A percentile compares a stretch with the other conserved stretches of the same genome.
These are phyloP conservation scores for Backusella parvicylindrica DNA, from an alignment of 192 early-diverging fungal genomes.

Conservation along the genomic window DNA sequence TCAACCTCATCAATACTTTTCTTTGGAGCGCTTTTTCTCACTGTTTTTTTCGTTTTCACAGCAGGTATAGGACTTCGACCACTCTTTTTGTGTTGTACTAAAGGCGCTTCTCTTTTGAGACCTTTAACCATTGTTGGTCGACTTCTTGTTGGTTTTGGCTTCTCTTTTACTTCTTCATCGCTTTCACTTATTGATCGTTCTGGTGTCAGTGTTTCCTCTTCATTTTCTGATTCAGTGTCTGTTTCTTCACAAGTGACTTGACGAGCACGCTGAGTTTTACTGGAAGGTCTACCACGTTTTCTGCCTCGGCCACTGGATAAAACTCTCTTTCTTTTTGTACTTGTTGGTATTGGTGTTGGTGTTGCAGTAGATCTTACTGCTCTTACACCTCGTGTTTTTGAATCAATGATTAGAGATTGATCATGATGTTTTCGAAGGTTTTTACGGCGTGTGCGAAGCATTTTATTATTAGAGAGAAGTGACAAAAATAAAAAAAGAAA, in stretches of 20 bases:
- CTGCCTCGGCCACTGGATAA: neutral
- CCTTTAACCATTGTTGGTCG: neutral
- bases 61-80: neutral
- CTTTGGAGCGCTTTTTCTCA: neutral
- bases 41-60: neutral
- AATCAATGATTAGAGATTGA: neutral
- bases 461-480: too few species aligned
- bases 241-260: neutral
- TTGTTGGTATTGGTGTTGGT: neutral
- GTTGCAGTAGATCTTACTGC: neutral
- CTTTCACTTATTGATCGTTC: neutral
- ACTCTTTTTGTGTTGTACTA: neutral
- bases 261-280: neutral
- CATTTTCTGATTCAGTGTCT: neutral
- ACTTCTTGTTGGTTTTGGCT: neutral
- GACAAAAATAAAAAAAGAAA: too few species aligned
- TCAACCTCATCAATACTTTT: neutral
- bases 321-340: neutral
- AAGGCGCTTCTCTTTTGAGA: neutral
- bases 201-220: neutral
- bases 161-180: neutral
- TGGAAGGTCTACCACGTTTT: neutral
- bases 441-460: too few species aligned
- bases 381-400: neutral
- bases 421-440: neutral